Percentiles rank a stretch among this genome's conserved stretches.
phyloP scores from a whole-genome alignment of 495 filamentous ascomycete species.

The Penicillium tannophilum region DNA sequence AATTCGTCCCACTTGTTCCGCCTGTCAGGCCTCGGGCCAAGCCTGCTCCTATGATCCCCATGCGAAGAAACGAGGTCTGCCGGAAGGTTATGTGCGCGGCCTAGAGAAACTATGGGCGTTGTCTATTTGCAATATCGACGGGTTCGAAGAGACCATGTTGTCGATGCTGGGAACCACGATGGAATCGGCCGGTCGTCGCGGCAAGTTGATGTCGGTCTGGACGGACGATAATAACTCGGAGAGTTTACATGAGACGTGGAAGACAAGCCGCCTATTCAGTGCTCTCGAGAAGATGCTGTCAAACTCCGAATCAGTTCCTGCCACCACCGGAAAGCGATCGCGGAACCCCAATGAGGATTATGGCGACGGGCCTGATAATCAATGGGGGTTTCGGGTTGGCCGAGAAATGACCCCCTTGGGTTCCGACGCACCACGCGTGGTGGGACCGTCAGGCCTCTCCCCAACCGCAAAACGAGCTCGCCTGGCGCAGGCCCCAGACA shows the following conservation, averaged over 20 bases:
- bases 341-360: constrained; percentile 37
- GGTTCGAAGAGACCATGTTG: constrained; percentile 52
- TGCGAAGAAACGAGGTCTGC: constrained; percentile 67
- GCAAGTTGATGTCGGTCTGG: constrained; percentile 46
- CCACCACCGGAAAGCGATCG: constrained; percentile 38
- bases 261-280: constrained; percentile 53
- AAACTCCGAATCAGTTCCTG: constrained; percentile 29
- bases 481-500: constrained; percentile 25
- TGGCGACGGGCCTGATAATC: constrained; percentile 15
- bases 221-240: constrained; percentile 53
- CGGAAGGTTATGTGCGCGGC: constrained; percentile 50
- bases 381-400: constrained; percentile 43
- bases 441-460: constrained; percentile 28
- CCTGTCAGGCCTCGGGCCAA: constrained; percentile 61
- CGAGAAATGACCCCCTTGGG: constrained; percentile 34
- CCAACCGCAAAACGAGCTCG: constrained; percentile 36
- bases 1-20: constrained; percentile 62
- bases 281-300: constrained; percentile 60
- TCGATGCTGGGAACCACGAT: constrained; percentile 42
- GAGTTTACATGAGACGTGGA: constrained; percentile 59
- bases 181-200: constrained; percentile 36
- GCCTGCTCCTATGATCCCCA: constrained; percentile 68
- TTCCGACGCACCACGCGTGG: constrained; percentile 33
- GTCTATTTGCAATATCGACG: constrained; percentile 50
- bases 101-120: constrained; percentile 51